Evolutionary conservation across 2,329 filamentous ascomycete species (phyloP), one percentile per base, ranked within the genome.

Genomic region (Exophiala mesophila): DNA sequence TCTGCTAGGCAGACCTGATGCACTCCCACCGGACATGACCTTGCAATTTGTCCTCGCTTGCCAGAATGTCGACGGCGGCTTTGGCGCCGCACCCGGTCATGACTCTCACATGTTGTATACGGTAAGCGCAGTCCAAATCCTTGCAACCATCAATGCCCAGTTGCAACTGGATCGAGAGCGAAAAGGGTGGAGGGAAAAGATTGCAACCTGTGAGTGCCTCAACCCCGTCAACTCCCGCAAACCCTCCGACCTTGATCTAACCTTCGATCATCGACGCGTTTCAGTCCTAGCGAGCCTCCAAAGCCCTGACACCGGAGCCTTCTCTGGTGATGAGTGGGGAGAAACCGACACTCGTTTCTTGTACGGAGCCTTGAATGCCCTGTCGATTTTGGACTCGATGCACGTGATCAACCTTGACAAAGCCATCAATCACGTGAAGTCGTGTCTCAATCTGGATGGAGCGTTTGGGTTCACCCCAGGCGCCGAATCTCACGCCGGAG

Each of bases 51-150:
- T 97, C n/a, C 76, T 96, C 37, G 89, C 85, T n/a, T 98, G 92
- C 56, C 83, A 95, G 68, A 83, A 88, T 61, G 80, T 86, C 1
- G 85, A 75, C 59, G 92, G 92, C 36, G 92, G 92, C 10, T 97
- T 98, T 60, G 89, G 89, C 35, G 89, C 92, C 40, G 89, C 90
- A 9, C 92, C 92, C 0, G 85, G 86, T 4, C 92, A 98, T 63
- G 92, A 98, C 68, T 81, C 90, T 18, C 92, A 98, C 64, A 87
- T 98, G 79, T 78, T 97, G 39, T 96, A 90, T 63, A 98, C 92
- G 41, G 85, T 92, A 60, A 96, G 88, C 67, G 89, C 87, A 39
- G 83, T 98, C 56, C 92, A 98, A 70, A 88, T 96, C 55, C 75
- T 98, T 38, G 86, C 85, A 54, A 88, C 85, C 60, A 69, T 94